Evolutionary conservation across 441 rosid genomes (phyloP), one percentile per base, ranked within the genome.

Genomic region (Kokia cookei): DNA sequence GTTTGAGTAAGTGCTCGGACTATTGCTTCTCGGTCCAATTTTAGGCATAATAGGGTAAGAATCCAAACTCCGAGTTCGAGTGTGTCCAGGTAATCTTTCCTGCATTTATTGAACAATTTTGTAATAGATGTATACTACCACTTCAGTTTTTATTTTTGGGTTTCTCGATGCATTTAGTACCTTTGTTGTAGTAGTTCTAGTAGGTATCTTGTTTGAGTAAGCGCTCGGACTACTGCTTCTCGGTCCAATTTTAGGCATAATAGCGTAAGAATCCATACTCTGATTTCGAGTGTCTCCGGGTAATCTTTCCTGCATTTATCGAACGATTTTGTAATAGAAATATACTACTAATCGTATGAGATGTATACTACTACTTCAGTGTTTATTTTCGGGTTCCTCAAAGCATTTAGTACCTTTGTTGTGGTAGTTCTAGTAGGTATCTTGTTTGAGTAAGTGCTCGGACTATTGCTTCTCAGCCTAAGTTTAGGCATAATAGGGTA

Each of bases 251-350:
- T 79, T 87, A 45, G 83, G 76, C 66, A 77, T 74, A 76, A 81
- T 71, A 51, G 81, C 78, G 37, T 64, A 77, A 47, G 84, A 77
- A 74, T 81, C 86, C 53, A 22, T 62, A 62, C 80, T 82, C 48
- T 85, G 85, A 15, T 65, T 82, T 26, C 89, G 88, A 70, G 93
- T 84, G 50, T 86, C 77, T 37, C 70, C 76, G 17, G 69, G 43
- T 61, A 90, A 84, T 66, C 80, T 84, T 57, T 61, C 88, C 98
- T 96, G 88, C 83, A 86, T 65, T 55, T 60, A 73, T 37, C 5
- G 10, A 7, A 79, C 13, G 68, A 57, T 74, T 64, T 65, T 67
- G 62, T 54, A 12, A 4, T 14, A 11, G 22, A 58, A 66, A 68
- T 59, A 47, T 59, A 37, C 22, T 7, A 42, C 66, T 54, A 7